Base-by-base conservation (phyloP, 2,329 filamentous ascomycete species). In the Claviceps pazoutovae region DNA sequence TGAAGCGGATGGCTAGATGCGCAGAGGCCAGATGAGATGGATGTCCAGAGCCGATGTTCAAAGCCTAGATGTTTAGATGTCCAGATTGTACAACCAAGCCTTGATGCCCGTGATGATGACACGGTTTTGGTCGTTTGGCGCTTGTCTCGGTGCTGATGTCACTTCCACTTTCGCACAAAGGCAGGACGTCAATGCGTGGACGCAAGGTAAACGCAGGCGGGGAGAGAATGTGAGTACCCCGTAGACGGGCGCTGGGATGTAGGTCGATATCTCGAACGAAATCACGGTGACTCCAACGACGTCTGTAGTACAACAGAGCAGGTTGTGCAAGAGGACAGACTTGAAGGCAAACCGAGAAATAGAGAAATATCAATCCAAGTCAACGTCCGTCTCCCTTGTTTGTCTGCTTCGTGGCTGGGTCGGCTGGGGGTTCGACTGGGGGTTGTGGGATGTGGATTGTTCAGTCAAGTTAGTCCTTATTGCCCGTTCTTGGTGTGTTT, bases 91-190 rank as follows among this genome's bases (percentile, higher is more conserved):
- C 30, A 34, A 34, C 9, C 9, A 34, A 34, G 30, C 30, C 30
- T 11, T 34, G 30, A 34, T 34, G 30, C 30, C 30, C 8, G 30
- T 34, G 30, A 34, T 11, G 30, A 11, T 34, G 30, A 11, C 30
- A 34, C 30, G 30, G 30, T 34, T 34, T 34, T 44, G 14, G 34
- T 37, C 21, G 30, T 9, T 38, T 49, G 36, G 17, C 46, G 19
- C 46, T 17, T 46, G 21, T 42, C 21, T 39, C 47, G 30, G 46
- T 38, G 42, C 43, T 46, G 51, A 50, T 49, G 48, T 47, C 49
- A 46, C 39, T 44, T 44, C 11, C 26, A 23, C n/a, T 34, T 39
- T 51, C 13, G 34, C 30, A 38, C n/a, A 16, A 47, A 8, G 13
- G 16, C 17, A 23, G 8, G 26, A 17, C 26, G 44, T 17, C 19